phyloP scores from a whole-genome alignment of 2,329 filamentous ascomycete genomes.

The Pseudocercospora eumusae region DNA sequence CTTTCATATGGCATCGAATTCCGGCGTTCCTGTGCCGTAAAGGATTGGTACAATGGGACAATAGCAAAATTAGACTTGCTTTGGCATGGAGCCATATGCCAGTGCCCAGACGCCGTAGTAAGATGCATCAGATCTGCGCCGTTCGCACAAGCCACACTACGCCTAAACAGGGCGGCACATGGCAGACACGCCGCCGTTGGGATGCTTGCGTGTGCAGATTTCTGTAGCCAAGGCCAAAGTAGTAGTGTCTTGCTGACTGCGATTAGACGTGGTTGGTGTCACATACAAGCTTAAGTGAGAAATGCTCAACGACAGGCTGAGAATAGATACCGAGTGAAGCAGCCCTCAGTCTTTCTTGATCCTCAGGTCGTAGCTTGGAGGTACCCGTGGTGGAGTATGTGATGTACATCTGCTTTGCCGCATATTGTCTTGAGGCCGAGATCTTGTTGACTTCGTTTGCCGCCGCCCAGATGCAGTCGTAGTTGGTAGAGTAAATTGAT shows the following conservation, averaged over 20 bases:
- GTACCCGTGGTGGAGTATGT: background rate
- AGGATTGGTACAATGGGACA: slow-evolving; percentile 15
- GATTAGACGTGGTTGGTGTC: slow-evolving; percentile 15
- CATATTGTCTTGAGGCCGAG: background rate
- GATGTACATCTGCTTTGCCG: background rate
- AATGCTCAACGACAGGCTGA: slow-evolving; percentile 18
- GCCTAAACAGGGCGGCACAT: slow-evolving; percentile 22
- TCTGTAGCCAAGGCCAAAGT: background rate
- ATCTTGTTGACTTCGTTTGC: slow-evolving; percentile 6
- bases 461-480: slow-evolving; percentile 10
- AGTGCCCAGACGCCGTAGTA: slow-evolving; percentile 6
- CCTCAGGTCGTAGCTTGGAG: background rate
- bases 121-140: slow-evolving; percentile 20
- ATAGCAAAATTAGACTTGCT: slow-evolving; percentile 21
- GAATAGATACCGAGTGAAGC: slow-evolving; percentile 12
- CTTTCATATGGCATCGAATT: slow-evolving; percentile 1
- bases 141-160: slow-evolving; percentile 18
- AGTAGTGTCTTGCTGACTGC: slow-evolving; percentile 10
- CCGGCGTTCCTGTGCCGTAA: slow-evolving; percentile 17
- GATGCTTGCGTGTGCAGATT: background rate
- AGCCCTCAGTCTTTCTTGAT: background rate
- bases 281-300: slow-evolving; percentile 14
- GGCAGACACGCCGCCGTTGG: slow-evolving; percentile 13
- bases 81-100: slow-evolving; percentile 17
- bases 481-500: background rate